phyloP scores from a whole-genome alignment of 179 eudicot species.

The Heliamphora pulchella region DNA sequence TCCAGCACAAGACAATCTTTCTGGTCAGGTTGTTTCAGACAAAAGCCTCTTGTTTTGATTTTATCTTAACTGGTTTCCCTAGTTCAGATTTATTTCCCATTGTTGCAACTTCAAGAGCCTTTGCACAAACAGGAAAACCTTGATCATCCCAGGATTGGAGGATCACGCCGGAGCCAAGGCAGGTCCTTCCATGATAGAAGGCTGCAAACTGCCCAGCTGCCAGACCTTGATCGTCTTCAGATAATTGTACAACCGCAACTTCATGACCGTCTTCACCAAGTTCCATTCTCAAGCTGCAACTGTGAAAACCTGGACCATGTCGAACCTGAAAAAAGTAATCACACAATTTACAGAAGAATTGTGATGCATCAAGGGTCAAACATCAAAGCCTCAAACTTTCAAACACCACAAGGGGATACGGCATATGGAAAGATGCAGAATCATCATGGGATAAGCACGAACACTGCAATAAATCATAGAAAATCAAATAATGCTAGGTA shows the following conservation, averaged over 20 bases:
- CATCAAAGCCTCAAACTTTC: background rate
- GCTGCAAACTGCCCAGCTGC: conserved; percentile 98
- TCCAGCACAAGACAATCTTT: conserved; percentile 8
- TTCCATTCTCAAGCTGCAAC: conserved; percentile 53
- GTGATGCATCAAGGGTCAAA: no score
- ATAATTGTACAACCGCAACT: conserved; percentile 62
- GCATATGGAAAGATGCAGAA: background rate
- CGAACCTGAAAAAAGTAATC: conserved; percentile 53
- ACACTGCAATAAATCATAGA: background rate
- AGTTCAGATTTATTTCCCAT: conserved; percentile 73
- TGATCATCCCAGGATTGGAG: conserved; percentile 79
- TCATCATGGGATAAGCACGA: background rate
- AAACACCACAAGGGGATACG: background rate
- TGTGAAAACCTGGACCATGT: conserved; percentile 73
- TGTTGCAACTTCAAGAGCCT: conserved; percentile 68
- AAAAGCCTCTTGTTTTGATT: conserved; percentile 31
- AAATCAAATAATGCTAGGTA: background rate
- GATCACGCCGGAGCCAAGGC: conserved; percentile 89
- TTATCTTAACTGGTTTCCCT: conserved; percentile 84
- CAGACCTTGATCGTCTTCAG: conserved; percentile 90
- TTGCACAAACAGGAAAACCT: conserved; percentile 73
- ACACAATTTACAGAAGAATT: background rate
- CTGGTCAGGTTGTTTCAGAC: conserved; percentile 18
- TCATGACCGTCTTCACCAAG: conserved; percentile 28
- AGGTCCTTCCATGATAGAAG: conserved; percentile 58